Evolutionary conservation across 176 grass and related monocot species (phyloP).

Genomic region (Carex myosuroides): DNA sequence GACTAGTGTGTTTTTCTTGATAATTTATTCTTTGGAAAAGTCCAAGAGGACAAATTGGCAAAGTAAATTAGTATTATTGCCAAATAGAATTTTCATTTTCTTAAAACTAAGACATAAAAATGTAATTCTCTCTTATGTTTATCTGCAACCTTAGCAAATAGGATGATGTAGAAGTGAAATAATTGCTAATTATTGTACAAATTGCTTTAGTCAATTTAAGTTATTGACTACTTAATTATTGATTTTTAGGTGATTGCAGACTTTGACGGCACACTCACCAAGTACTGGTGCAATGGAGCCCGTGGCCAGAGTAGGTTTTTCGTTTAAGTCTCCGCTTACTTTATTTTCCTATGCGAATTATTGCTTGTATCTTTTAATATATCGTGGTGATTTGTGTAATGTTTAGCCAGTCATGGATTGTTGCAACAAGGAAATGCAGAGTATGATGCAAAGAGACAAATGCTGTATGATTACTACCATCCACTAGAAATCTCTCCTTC

Average conservation of each 20-base stretch:
- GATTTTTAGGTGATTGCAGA: slow-evolving; percentile 74
- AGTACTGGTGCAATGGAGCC: slow-evolving; percentile 71
- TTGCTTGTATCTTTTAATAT: background rate
- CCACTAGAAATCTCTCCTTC: slow-evolving; percentile 74
- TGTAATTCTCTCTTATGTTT: background rate
- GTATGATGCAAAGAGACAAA: slow-evolving; percentile 76
- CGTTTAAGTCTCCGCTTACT: background rate
- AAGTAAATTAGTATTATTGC: background rate
- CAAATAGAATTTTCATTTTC: background rate
- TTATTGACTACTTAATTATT: background rate
- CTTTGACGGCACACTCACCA: slow-evolving; percentile 87
- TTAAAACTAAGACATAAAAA: background rate
- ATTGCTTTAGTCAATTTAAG: background rate
- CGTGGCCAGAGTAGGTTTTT: slow-evolving; percentile 75
- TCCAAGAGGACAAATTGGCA: background rate
- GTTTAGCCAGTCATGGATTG: slow-evolving; percentile 71
- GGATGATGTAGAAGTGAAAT: background rate
- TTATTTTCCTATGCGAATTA: background rate
- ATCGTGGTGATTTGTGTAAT: background rate
- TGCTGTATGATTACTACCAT: slow-evolving; percentile 79
- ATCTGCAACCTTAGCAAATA: background rate
- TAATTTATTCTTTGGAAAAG: background rate
- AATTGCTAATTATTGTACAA: background rate
- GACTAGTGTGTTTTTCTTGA: background rate
- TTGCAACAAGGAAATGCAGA: slow-evolving; percentile 73